A percentile compares a stretch with the other conserved stretches of the same genome.
These are phyloP conservation scores for Clonostachys byssicola DNA, from an alignment of 2,329 filamentous ascomycete genomes.

Conservation along the genomic window DNA sequence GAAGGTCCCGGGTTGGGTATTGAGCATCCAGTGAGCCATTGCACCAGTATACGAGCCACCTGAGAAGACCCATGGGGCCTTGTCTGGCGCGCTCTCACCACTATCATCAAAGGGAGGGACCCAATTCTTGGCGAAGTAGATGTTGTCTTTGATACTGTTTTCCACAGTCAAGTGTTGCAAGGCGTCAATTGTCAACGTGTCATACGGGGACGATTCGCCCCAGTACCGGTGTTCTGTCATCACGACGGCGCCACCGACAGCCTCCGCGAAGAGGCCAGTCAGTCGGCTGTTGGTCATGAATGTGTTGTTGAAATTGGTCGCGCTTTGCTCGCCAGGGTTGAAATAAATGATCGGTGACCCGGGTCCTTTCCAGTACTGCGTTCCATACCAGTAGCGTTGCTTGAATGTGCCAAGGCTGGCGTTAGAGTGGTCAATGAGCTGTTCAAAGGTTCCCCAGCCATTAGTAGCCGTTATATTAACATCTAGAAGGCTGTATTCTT, in stretches of 20 bases:
- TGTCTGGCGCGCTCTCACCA: conserved; percentile 54
- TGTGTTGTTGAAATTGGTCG: conserved; percentile 40
- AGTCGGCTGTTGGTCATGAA: conserved; percentile 72
- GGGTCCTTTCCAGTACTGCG: conserved; percentile 65
- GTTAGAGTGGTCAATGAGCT: conserved; percentile 55
- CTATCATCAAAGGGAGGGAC: conserved; percentile 63
- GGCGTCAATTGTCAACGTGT: conserved; percentile 59
- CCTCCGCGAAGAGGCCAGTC: conserved; percentile 59
- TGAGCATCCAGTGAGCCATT: conserved; percentile 68
- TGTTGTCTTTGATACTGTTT: conserved; percentile 71
- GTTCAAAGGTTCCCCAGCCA: conserved; percentile 32
- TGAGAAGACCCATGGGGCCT: conserved; percentile 67
- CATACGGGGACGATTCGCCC: conserved; percentile 64
- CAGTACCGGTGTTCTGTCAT: conserved; percentile 84
- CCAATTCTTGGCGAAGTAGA: conserved; percentile 70
- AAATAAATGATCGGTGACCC: conserved; percentile 74
- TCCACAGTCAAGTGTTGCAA: conserved; percentile 75
- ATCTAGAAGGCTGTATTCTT: too few relatives aligned
- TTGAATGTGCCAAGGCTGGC: conserved; percentile 57
- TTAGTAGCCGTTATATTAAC: too few relatives aligned
- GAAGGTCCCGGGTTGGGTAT: conserved; percentile 70
- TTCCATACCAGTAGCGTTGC: conserved; percentile 78
- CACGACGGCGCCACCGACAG: conserved; percentile 67
- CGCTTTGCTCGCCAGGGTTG: conserved; percentile 61
- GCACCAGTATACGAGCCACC: conserved; percentile 78